phyloP scores from a whole-genome alignment of 495 filamentous ascomycete species.

The Daldinia grandis region DNA sequence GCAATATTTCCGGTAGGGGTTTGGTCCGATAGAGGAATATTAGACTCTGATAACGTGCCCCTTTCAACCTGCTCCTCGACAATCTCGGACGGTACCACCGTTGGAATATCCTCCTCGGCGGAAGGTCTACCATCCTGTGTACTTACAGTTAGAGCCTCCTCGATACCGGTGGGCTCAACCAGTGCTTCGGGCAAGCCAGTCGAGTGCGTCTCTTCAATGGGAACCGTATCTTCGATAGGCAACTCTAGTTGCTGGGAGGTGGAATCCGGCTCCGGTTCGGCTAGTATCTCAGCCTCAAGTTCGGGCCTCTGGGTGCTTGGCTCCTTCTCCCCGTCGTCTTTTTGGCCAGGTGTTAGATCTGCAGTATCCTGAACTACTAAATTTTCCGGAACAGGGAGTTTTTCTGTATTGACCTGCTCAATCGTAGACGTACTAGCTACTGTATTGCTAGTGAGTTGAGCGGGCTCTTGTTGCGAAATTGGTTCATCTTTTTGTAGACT shows the following conservation, averaged over 20 bases:
- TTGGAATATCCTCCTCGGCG: not conserved
- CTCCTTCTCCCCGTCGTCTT: conserved; percentile 22
- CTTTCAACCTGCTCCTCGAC: conserved; percentile 2
- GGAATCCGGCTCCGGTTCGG: conserved; percentile 13
- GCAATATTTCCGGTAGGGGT: not conserved
- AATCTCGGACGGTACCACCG: not conserved
- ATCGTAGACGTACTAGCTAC: not conserved
- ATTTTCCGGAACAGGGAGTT: not conserved
- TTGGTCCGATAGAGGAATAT: not conserved
- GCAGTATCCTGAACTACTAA: not conserved
- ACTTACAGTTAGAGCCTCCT: conserved; percentile 3
- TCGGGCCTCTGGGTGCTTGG: conserved; percentile 24
- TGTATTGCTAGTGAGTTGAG: not conserved
- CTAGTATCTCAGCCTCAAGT: conserved; percentile 3
- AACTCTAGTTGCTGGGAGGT: not conserved
- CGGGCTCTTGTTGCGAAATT: conserved; percentile 5
- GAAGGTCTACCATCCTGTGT: conserved; percentile 1
- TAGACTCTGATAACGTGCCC: not conserved
- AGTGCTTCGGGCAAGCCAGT: conserved; percentile 2
- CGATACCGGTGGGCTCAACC: not conserved
- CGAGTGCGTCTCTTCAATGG: conserved; percentile 1
- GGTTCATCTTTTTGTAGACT: not conserved
- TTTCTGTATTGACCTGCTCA: conserved; percentile 5
- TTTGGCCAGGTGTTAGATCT: conserved; percentile 9
- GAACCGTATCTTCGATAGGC: not conserved